Evolutionary conservation across 2,329 filamentous ascomycete genomes (phyloP).

Genomic region (Colletotrichum lini): DNA sequence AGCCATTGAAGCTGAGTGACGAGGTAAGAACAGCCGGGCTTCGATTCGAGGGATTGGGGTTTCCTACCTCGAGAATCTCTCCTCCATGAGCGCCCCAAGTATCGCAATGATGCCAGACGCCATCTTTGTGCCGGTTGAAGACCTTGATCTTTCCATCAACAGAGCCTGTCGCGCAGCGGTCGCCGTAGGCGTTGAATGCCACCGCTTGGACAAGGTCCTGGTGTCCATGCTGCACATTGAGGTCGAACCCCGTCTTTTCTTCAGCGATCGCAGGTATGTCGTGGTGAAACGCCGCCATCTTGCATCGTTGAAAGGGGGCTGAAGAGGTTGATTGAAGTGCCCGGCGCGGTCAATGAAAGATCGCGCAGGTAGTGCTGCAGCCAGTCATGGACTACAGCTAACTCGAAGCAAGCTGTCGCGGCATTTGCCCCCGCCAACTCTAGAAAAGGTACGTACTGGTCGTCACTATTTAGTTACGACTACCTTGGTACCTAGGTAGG

Average conservation of each 20-base stretch:
- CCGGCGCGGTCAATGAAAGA: not conserved
- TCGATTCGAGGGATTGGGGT: conserved; percentile 45
- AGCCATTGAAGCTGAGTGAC: conserved; percentile 86
- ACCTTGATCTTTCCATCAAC: conserved; percentile 95
- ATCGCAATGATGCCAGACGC: conserved; percentile 85
- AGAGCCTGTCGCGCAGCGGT: conserved; percentile 90
- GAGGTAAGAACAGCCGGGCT: conserved; percentile 28
- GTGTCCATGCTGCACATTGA: conserved; percentile 81
- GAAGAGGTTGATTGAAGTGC: conserved; percentile 48
- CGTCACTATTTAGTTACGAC: too few species aligned
- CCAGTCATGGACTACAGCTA: not conserved
- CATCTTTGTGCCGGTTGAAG: conserved; percentile 86
- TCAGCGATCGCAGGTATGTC: conserved; percentile 55
- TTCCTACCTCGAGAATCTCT: conserved; percentile 84
- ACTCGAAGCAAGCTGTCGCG: not conserved
- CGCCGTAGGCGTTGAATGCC: conserved; percentile 93
- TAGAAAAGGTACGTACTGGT: conserved; percentile 8
- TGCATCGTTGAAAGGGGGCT: conserved; percentile 62
- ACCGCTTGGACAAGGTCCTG: conserved; percentile 86
- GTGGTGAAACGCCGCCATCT: conserved; percentile 38
- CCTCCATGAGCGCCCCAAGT: conserved; percentile 92
- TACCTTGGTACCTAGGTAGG: too few species aligned
- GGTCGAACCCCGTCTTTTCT: conserved; percentile 66
- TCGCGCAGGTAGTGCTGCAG: conserved; percentile 1
- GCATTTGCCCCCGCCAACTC: conserved; percentile 1